A percentile compares a stretch with the other conserved stretches of the same genome.
phyloP scores from a whole-genome alignment of 305 asterid species.

The Fraxinus sp. region DNA sequence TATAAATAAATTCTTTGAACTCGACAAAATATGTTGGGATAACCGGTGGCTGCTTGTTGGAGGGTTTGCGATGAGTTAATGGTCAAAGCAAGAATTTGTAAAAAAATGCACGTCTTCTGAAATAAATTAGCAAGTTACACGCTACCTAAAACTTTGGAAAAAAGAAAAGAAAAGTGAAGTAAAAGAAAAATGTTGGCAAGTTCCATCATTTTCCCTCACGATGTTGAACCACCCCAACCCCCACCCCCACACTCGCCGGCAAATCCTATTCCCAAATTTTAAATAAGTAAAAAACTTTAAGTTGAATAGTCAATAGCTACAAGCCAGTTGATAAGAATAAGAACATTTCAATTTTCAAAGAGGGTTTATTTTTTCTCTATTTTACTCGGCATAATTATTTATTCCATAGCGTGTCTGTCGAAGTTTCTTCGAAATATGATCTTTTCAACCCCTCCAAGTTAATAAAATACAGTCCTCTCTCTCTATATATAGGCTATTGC shows the following conservation, averaged over 20 bases:
- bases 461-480: background rate
- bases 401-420: background rate
- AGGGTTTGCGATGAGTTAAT: background rate
- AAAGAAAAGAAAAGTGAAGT: background rate
- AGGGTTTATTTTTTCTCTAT: background rate
- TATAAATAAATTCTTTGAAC: background rate
- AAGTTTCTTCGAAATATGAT: background rate
- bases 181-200: background rate
- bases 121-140: background rate
- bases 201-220: background rate
- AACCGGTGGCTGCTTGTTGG: background rate
- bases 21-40: background rate
- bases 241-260: background rate
- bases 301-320: conserved; percentile 10
- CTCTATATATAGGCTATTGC: background rate
- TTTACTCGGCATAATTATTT: background rate
- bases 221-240: background rate
- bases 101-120: background rate
- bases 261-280: background rate
- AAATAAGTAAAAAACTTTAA: conserved; percentile 26
- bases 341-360: background rate
- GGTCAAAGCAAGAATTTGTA: background rate
- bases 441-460: background rate
- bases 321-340: background rate
- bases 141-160: background rate